Evolutionary conservation across 108 stramenopile species (phyloP), one percentile per base, ranked within the genome.

Genomic region (Nannochloropsis gaditana): DNA sequence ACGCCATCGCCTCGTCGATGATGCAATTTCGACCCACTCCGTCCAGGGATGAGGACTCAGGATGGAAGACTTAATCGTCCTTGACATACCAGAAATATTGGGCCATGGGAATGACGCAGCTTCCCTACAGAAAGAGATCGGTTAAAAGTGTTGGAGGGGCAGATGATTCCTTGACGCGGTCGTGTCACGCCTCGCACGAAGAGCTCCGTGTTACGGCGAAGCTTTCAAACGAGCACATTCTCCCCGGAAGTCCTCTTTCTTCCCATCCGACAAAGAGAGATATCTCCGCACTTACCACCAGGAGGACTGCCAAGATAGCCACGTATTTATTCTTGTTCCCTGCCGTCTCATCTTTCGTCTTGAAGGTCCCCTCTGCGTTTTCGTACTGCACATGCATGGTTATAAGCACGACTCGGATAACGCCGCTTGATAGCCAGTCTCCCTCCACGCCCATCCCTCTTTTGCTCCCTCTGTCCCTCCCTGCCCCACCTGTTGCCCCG

Each of bases 41-140:
- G 31, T 31, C 31, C 31, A 31, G 31, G 31, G 31, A 31, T 31
- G 31, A 31, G 31, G 31, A 31, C 31, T 31, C 31, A 31, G 31
- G 31, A 31, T 59, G 50, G 15, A 80, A 31, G 9, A 15, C 17
- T 19, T 82, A 17, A 43, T 82, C 82, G 82, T 82, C 82, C 43
- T 82, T 82, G 81, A 96, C 94, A 87, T 95, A 96, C 96, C 96
- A 96, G 84, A 94, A 96, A 86, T 96, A 96, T 88, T 96, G 96
- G 19, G 94, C 96, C 96, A 96, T 96, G 45, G 96, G 96, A 90
- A 96, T 93, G 87, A 96, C 91, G 92, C 95, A 96, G 45, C 94
- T 94, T 45, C 96, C 59, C 59, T 73, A n/a, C n/a, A 73, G 4
- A 19, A 31, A 31, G 31, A 31, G 31, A 31, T 31, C 1, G 31